Evolutionary conservation across 2,329 filamentous ascomycete genomes (phyloP).

Genomic region (Cucurbitaria berberidis): DNA sequence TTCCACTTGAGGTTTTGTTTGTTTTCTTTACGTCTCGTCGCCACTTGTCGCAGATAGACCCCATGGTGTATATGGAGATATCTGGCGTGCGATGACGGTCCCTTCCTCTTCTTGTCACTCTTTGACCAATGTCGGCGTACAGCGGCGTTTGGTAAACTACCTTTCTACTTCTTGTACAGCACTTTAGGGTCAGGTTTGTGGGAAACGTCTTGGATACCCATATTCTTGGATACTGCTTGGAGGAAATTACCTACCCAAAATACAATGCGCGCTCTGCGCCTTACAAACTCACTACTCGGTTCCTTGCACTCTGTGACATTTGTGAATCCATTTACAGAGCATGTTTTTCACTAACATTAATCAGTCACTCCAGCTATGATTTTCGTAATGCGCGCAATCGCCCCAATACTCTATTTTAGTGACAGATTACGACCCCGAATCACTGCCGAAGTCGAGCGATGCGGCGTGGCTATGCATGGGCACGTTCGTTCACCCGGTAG

Average conservation of each 20-base stretch:
- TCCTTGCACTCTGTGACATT: not conserved
- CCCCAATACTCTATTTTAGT: not conserved
- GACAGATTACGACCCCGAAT: not conserved
- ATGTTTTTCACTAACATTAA: not conserved
- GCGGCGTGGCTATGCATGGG: not conserved
- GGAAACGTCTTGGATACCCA: slow-evolving; percentile 23
- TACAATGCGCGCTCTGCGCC: slow-evolving; percentile 5
- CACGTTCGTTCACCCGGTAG: not conserved
- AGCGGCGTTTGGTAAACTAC: slow-evolving; percentile 4
- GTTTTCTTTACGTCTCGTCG: slow-evolving; percentile 14
- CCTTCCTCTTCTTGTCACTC: slow-evolving; percentile 39
- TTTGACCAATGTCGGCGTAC: slow-evolving; percentile 11
- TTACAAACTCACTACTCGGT: slow-evolving; percentile 1
- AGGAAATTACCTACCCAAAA: slow-evolving; percentile 17
- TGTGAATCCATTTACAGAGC: not conserved
- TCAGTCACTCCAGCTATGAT: not conserved
- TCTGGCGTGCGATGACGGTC: slow-evolving; percentile 5
- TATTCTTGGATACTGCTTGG: slow-evolving; percentile 18
- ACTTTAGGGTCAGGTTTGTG: slow-evolving; percentile 28
- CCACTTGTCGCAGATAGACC: slow-evolving; percentile 12
- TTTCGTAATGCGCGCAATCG: not conserved
- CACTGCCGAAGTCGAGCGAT: not conserved
- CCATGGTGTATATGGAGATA: slow-evolving; percentile 32
- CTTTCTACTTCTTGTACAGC: slow-evolving; percentile 35
- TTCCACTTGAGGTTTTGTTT: slow-evolving; percentile 19